Evolutionary conservation across 495 filamentous ascomycete genomes (phyloP).

Genomic region (Neurospora pannonica): DNA sequence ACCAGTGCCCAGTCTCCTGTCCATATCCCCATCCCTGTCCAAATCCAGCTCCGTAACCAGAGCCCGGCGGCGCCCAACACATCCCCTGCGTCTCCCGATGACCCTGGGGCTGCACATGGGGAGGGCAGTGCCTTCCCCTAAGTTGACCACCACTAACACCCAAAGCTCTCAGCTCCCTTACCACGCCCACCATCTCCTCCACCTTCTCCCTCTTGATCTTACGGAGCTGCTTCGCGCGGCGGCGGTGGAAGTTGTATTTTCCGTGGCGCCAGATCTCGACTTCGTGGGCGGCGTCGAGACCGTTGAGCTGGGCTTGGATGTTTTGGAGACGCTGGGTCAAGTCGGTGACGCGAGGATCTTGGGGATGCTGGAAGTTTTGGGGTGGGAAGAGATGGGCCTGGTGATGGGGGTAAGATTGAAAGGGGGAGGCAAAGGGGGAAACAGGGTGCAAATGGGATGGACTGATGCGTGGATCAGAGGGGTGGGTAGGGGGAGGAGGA

Average conservation of each 20-base stretch:
- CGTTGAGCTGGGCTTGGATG: not conserved
- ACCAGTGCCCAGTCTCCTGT: not conserved
- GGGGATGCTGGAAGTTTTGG: not conserved
- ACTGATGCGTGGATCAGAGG: not conserved
- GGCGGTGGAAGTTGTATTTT: not conserved
- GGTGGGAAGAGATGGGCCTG: not conserved
- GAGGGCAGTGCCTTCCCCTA: not conserved
- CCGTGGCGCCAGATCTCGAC: not conserved
- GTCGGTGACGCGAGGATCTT: not conserved
- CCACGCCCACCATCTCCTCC: not conserved
- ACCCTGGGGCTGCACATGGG: not conserved
- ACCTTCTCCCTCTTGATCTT: not conserved
- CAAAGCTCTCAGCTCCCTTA: not conserved
- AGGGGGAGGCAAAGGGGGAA: not conserved
- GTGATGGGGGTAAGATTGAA: not conserved
- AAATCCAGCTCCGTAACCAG: not conserved
- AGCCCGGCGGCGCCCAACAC: not conserved
- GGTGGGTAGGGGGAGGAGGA: not conserved
- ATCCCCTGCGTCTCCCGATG: not conserved
- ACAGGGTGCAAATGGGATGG: not conserved
- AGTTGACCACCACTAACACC: not conserved
- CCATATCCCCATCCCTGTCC: not conserved
- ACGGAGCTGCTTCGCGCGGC: not conserved
- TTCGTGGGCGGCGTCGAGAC: not conserved
- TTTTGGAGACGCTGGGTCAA: not conserved